Conservation (phyloP, 2,329 filamentous ascomycete genomes). For the Arthrobotrys pseudoclavata region DNA sequence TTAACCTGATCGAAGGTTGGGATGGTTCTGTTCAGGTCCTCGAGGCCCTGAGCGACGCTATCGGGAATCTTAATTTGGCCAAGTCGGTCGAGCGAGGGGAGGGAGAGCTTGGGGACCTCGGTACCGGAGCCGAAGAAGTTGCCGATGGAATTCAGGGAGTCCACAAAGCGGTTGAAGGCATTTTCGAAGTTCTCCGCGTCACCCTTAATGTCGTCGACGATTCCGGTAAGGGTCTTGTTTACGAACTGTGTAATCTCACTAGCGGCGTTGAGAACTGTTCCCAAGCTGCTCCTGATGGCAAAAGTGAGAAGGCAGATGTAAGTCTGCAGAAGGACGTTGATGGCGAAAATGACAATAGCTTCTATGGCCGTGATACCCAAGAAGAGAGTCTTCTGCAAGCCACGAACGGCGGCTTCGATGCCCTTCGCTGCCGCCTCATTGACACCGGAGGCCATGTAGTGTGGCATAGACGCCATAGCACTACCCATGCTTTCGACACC, state of each 20-base stretch:
- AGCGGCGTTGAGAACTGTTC: conserved; percentile 76
- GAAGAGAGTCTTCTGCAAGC: conserved; percentile 81
- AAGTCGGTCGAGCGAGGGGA: conserved; percentile 76
- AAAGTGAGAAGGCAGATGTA: conserved; percentile 91
- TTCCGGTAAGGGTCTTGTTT: conserved; percentile 70
- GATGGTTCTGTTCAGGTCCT: conserved; percentile 81
- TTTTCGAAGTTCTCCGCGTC: conserved; percentile 67
- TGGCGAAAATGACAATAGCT: conserved; percentile 88
- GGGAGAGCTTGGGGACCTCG: conserved; percentile 72
- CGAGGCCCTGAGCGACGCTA: conserved; percentile 71
- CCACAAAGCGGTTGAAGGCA: conserved; percentile 70
- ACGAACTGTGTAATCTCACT: conserved; percentile 74
- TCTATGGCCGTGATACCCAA: conserved; percentile 86
- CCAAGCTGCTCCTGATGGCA: conserved; percentile 82
- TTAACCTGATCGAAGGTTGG: conserved; percentile 89
- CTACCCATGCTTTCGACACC: conserved; percentile 94
- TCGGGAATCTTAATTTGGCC: conserved; percentile 78
- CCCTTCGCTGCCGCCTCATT: conserved; percentile 86
- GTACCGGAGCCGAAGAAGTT: conserved; percentile 68
- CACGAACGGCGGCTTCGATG: conserved; percentile 83
- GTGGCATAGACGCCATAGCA: conserved; percentile 96
- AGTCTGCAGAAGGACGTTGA: conserved; percentile 90
- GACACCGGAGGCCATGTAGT: conserved; percentile 89
- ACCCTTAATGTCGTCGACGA: conserved; percentile 69
- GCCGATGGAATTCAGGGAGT: conserved; percentile 73